A percentile compares a stretch with the other conserved stretches of the same genome.
phyloP scores from a whole-genome alignment of 2,329 filamentous ascomycete species.

The Lachnellula hyalina region DNA sequence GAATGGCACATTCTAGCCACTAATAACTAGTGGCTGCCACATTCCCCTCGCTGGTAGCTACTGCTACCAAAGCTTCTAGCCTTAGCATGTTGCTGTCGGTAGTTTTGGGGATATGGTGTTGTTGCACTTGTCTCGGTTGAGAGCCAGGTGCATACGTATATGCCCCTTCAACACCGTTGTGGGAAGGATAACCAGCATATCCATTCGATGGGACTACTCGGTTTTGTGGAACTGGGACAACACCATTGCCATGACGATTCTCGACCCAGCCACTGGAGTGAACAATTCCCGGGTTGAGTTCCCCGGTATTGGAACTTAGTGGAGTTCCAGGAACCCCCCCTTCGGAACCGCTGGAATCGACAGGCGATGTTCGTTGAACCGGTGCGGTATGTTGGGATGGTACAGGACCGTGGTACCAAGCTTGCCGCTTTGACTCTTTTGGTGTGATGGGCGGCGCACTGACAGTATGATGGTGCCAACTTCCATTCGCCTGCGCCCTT shows the following conservation, averaged over 20 bases:
- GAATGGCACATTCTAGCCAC: neutral
- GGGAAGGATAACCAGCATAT: constrained; percentile 27
- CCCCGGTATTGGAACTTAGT: constrained; percentile 38
- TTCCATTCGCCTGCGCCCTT: constrained; percentile 25
- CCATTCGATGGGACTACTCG: constrained; percentile 16
- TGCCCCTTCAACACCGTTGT: constrained; percentile 11
- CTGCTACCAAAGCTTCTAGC: constrained; percentile 59
- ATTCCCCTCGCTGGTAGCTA: constrained; percentile 53
- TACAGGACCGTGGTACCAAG: constrained; percentile 63
- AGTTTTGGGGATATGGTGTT: constrained; percentile 26
- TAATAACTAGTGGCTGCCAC: constrained; percentile 31
- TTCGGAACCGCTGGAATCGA: constrained; percentile 50
- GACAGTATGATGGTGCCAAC: constrained; percentile 34
- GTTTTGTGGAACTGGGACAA: constrained; percentile 18
- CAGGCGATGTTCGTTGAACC: constrained; percentile 46
- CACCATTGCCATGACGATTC: constrained; percentile 31
- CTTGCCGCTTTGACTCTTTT: constrained; percentile 60
- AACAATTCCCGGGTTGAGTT: constrained; percentile 47
- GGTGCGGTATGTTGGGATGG: constrained; percentile 24
- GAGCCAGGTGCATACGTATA: constrained; percentile 26
- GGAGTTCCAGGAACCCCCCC: constrained; percentile 48
- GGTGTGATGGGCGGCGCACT: constrained; percentile 54
- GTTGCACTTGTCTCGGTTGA: constrained; percentile 31
- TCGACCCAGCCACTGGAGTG: constrained; percentile 45
- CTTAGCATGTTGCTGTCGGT: constrained; percentile 46